These are phyloP conservation scores for Yarrowia alimentaria DNA, from an alignment of 805 yeast species.

Conservation along the genomic window DNA sequence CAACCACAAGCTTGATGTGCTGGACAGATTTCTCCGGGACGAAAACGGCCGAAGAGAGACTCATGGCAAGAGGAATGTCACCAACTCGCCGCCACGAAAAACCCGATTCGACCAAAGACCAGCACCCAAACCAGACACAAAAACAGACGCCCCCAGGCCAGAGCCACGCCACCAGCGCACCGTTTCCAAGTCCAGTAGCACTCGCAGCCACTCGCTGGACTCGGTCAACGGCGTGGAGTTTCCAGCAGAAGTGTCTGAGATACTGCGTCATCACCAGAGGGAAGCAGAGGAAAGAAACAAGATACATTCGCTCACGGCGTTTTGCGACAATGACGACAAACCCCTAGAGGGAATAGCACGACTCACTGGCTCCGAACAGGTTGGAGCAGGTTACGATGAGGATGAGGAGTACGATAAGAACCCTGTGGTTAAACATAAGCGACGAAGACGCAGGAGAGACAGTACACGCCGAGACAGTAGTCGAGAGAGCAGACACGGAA, in stretches of 20 bases:
- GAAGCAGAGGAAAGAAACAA: constrained; percentile 2
- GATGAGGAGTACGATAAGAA: constrained; percentile 14
- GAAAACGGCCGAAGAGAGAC: constrained; percentile 2
- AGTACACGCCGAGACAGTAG: neutral
- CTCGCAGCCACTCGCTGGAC: too few relatives aligned
- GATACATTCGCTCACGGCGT: neutral
- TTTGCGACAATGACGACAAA: neutral
- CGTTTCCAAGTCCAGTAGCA: too few relatives aligned
- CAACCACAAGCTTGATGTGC: neutral
- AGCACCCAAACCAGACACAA: neutral
- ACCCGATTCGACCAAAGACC: neutral
- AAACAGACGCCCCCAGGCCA: too few relatives aligned
- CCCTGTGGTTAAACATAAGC: constrained; percentile 1
- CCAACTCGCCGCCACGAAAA: neutral
- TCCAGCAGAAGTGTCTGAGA: neutral
- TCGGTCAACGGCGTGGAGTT: neutral
- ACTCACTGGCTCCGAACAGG: constrained; percentile 4
- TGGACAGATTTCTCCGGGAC: constrained; percentile 10
- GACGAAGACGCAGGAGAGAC: neutral
- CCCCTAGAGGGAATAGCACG: neutral
- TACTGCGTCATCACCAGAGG: constrained; percentile 1
- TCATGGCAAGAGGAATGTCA: neutral
- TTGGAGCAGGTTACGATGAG: constrained; percentile 15
- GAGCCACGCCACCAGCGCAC: too few relatives aligned
- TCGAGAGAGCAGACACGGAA: too few relatives aligned